phyloP scores from a whole-genome alignment of 1,139 yeast species.

The Yueomyces sp. region DNA sequence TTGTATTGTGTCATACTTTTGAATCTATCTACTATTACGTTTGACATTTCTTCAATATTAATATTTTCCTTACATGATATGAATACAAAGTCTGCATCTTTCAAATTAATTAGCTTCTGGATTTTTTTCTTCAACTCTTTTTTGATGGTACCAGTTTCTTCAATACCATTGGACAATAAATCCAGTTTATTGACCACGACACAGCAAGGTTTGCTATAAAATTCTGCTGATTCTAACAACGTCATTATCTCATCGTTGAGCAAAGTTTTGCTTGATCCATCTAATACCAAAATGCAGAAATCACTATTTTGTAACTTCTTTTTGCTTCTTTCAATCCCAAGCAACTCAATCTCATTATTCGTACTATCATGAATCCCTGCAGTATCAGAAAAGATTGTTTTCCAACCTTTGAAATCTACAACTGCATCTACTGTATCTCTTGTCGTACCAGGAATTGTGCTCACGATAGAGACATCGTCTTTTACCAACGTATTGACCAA shows the following conservation, averaged over 20 bases:
- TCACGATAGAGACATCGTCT: slow-evolving; percentile 83
- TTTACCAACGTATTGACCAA: slow-evolving; percentile 60
- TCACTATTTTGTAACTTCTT: slow-evolving; percentile 47
- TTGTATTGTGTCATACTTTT: slow-evolving; percentile 6
- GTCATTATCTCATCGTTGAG: slow-evolving; percentile 11
- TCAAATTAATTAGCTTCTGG: neutral
- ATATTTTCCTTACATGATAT: neutral
- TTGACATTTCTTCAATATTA: neutral
- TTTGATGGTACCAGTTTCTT: slow-evolving; percentile 15
- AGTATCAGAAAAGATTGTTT: slow-evolving; percentile 78
- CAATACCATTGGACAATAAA: slow-evolving; percentile 23
- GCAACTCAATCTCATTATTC: slow-evolving; percentile 54
- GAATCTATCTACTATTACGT: neutral
- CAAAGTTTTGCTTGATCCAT: slow-evolving; percentile 16
- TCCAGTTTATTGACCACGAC: slow-evolving; percentile 55
- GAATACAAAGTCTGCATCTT: neutral
- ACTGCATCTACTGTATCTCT: slow-evolving; percentile 80
- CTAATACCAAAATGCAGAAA: slow-evolving; percentile 39
- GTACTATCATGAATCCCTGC: slow-evolving; percentile 55
- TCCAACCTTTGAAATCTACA: slow-evolving; percentile 71
- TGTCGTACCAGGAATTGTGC: slow-evolving; percentile 88
- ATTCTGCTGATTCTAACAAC: slow-evolving; percentile 20
- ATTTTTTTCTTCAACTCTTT: slow-evolving; percentile 16
- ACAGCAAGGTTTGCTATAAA: slow-evolving; percentile 26
- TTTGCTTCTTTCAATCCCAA: slow-evolving; percentile 76